Evolutionary conservation across 495 filamentous ascomycete species (phyloP), one percentile per base, ranked within the genome.

Genomic region (Xylaria scruposa): DNA sequence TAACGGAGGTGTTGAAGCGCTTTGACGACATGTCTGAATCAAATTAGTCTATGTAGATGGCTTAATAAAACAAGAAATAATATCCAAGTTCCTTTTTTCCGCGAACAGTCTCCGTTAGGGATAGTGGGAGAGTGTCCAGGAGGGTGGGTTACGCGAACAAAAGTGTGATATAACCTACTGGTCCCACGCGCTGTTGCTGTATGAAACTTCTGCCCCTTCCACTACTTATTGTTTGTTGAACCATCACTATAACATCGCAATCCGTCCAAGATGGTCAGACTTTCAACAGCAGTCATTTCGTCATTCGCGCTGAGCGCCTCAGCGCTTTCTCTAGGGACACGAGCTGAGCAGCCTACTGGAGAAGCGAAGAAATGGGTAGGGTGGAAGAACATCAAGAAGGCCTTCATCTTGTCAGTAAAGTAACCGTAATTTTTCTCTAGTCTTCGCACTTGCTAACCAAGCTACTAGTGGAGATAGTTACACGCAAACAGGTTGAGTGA

Each of bases 391-490:
- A 75, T 87, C 71, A 86, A 87, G 70, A 80, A 88, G 58, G 74
- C 85, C 7, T 89, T 88, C 66, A 79, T 84, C 58, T 87, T 88
- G 84, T 86, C 74, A 76, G 85, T 73, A 51, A 19, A 47, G 3
- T 49, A 64, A 12, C 44, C 54, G 8, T 62, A 33, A 3, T 24
- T 29, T 29, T 74, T 5, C 46, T 49, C 17, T 77, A 65, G 60
- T 74, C 17, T 42, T 51, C 24, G 53, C 10, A 59, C 42, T 42
- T 15, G 21, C 69, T 67, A 47, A 70, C 62, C 21, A 9, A 9
- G 31, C 17, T 31, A 51, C 12, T 68, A 87, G 86, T 70, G 89
- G 89, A 71, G 84, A 86, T 78, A 85, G 83, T 67, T 86, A 86
- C 77, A 83, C 84, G 31, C 79, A 84, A 73, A 85, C 76, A 71